Evolutionary conservation across 805 yeast species (phyloP).

Genomic region (Saccharomycopsis schoenii): DNA sequence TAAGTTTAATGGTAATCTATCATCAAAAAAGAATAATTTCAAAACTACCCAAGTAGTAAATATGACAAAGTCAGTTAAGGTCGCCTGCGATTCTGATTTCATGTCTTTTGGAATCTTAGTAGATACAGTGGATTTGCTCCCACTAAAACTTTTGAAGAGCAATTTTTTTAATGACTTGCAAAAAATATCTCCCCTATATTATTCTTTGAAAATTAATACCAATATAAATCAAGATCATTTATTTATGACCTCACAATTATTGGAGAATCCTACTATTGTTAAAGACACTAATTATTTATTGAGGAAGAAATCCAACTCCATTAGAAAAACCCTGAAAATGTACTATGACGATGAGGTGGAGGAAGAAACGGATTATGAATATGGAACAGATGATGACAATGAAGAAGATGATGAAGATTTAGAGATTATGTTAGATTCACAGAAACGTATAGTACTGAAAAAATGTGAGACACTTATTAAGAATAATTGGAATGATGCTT

Average conservation of each 20-base stretch:
- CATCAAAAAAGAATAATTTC: slow-evolving; percentile 27
- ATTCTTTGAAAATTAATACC: not conserved
- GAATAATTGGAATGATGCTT: not conserved
- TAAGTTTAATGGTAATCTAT: slow-evolving; percentile 23
- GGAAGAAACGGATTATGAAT: not conserved
- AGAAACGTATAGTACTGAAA: not conserved
- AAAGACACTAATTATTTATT: not conserved
- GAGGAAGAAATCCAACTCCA: not conserved
- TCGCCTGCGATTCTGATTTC: slow-evolving; percentile 56
- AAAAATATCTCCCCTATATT: slow-evolving; percentile 38
- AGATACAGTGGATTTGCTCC: slow-evolving; percentile 51
- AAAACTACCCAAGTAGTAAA: slow-evolving; percentile 47
- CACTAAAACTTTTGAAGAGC: slow-evolving; percentile 40
- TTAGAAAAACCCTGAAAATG: not conserved
- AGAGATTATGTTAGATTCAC: not conserved
- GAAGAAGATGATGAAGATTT: slow-evolving; percentile 2
- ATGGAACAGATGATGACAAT: not conserved
- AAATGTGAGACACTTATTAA: not conserved
- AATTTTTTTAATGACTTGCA: slow-evolving; percentile 43
- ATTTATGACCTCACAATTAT: not conserved
- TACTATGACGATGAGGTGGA: not conserved
- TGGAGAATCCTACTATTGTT: not conserved
- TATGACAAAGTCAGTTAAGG: slow-evolving; percentile 50
- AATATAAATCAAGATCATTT: not conserved
- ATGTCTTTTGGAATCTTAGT: slow-evolving; percentile 58